Evolutionary conservation across 2,329 filamentous ascomycete species (phyloP).

Genomic region (Ophiostoma tasmaniense): DNA sequence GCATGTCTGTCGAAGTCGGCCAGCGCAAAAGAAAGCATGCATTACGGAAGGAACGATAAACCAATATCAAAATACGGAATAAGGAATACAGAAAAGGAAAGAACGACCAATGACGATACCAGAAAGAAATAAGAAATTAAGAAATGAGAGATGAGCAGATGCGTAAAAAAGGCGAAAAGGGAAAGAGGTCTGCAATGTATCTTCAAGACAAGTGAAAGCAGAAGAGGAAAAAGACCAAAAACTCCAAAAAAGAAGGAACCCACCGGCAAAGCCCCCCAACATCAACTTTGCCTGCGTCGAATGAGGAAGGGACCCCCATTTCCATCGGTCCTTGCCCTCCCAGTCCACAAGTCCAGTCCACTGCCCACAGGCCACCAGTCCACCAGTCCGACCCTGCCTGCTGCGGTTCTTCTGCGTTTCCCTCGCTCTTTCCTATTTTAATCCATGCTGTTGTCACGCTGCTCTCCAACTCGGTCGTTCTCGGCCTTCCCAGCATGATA

Average conservation of each 20-base stretch:
- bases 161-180: background rate
- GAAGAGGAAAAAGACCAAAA: background rate
- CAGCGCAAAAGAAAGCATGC: background rate
- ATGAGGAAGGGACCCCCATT: conserved; percentile 12
- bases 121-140: background rate
- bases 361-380: background rate
- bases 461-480: background rate
- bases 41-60: background rate
- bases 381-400: conserved; percentile 1
- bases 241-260: background rate
- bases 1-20: background rate
- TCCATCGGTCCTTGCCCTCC: background rate
- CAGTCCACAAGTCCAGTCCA: background rate
- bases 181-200: background rate
- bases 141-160: background rate
- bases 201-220: conserved; percentile 3
- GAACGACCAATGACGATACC: background rate
- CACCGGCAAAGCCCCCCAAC: conserved; percentile 11
- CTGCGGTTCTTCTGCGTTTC: conserved; percentile 2
- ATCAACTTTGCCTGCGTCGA: background rate
- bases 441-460: background rate
- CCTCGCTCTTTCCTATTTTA: background rate
- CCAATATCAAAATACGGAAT: background rate
- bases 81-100: background rate
- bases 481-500: background rate